These are phyloP conservation scores for Sporothrix pallida DNA, from an alignment of 2,329 filamentous ascomycete genomes.

Conservation along the genomic window DNA sequence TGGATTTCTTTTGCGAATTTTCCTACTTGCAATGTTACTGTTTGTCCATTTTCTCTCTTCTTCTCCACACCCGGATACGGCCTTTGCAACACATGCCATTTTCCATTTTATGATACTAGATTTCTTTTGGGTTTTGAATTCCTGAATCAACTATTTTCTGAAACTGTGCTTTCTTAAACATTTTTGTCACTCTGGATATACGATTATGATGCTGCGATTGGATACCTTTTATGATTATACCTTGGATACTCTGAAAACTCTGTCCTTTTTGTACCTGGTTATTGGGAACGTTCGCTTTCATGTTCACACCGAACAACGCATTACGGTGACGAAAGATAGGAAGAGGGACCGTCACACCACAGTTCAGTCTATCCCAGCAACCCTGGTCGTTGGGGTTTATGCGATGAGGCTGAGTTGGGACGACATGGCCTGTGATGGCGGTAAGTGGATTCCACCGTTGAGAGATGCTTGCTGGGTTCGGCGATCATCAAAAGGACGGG, in stretches of 20 bases:
- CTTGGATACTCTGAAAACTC: background rate
- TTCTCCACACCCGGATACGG: background rate
- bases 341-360: background rate
- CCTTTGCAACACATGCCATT: background rate
- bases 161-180: background rate
- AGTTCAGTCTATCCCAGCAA: background rate
- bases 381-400: constrained; percentile 15
- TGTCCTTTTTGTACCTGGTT: background rate
- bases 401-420: constrained; percentile 28
- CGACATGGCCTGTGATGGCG: constrained; percentile 11
- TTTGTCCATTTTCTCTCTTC: background rate
- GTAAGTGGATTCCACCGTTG: background rate
- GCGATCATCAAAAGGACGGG: background rate
- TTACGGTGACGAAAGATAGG: background rate
- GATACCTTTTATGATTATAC: background rate
- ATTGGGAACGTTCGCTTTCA: no score
- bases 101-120: constrained; percentile 13
- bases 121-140: background rate
- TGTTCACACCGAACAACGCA: background rate
- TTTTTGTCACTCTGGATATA: background rate
- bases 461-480: background rate
- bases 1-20: background rate
- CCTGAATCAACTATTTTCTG: background rate
- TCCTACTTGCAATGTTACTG: background rate
- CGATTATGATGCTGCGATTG: background rate